Base-by-base conservation (phyloP, 805 yeast species). In the Spathaspora passalidarum region DNA sequence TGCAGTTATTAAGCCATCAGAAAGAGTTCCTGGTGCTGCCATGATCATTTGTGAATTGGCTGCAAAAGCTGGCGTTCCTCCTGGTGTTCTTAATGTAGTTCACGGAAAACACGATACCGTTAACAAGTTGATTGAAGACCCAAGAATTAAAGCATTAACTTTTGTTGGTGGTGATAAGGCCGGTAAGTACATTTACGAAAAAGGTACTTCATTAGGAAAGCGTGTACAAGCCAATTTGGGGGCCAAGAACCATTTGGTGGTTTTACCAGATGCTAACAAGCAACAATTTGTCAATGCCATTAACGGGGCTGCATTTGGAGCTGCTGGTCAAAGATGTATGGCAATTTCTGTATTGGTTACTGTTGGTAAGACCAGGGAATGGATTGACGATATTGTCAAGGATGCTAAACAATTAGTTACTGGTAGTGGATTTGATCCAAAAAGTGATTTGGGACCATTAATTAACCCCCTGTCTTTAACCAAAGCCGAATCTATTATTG, bases 291-390 rank as follows among this genome's bases (percentile, higher is more conserved):
- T 85, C 54, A 81, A 80, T 59, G 83, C 86, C 45, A 68, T 85
- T 40, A 81, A 75, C 48, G 86, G 88, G 42, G 89, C 91, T 44
- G 87, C 89, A 19, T 85, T 85, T 63, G 89, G 91, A 25, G 90
- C 91, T 43, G 90, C 91, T 16, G 92, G 91, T 50, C 92, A 85
- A 73, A 80, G 90, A 61, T 85, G 92, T 68, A 81, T 85, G 86
- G 87, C 88, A 9, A 80, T 86, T 44, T 82, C 86, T 18, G 86
- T 82, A 29, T 71, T 86, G 51, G 86, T 85, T 42, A 78, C 88
- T 16, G 89, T 86, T 19, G 90, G 90, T 35, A 72, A 75, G 49
- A 73, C 86, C 50, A 74, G 74, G 59, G 76, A 75, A 50, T 84
- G 88, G 87, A 66, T 84, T 44, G 55, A 67, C 36, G 89, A 83